A percentile compares a stretch with the other conserved stretches of the same genome.
Conservation (phyloP, 2,329 filamentous ascomycete genomes). For the Exophiala spinifera region DNA sequence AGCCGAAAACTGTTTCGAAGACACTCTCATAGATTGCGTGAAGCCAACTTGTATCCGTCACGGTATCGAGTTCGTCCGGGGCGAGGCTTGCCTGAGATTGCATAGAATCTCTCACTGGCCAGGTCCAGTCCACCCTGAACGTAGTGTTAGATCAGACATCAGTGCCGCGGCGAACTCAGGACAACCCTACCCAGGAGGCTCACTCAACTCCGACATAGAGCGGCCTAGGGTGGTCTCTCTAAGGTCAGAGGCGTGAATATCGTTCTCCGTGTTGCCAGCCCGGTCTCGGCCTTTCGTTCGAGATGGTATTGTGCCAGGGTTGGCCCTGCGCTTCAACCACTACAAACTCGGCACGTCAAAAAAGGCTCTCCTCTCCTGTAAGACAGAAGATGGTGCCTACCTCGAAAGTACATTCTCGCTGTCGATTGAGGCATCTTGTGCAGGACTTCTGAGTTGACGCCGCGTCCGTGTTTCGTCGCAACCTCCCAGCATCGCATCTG, state of each 20-base stretch:
- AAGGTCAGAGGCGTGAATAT: not conserved
- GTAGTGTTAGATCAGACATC: not conserved
- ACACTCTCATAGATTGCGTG: slow-evolving; percentile 35
- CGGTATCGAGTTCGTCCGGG: slow-evolving; percentile 1
- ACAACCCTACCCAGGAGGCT: not conserved
- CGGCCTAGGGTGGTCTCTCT: not conserved
- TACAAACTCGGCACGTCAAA: not conserved
- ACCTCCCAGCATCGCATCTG: slow-evolving; percentile 33
- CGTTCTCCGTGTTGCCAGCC: not conserved
- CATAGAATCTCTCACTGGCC: slow-evolving; percentile 5
- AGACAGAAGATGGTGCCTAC: slow-evolving; percentile 1
- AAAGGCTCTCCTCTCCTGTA: not conserved
- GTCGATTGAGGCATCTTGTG: slow-evolving; percentile 27
- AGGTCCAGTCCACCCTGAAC: slow-evolving; percentile 6
- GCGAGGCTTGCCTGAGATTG: not conserved
- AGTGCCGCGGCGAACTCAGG: not conserved
- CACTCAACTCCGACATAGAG: not conserved
- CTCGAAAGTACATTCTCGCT: slow-evolving; percentile 24
- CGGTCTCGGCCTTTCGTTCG: not conserved
- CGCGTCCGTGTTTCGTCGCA: slow-evolving; percentile 22
- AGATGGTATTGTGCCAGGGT: not conserved
- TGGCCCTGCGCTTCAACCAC: not conserved
- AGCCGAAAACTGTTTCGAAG: slow-evolving; percentile 43
- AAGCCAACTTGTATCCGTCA: slow-evolving; percentile 22
- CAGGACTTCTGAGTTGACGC: slow-evolving; percentile 23